Conservation (phyloP, 768 basidiomycete genomes). For the Pleurotus djamor region DNA sequence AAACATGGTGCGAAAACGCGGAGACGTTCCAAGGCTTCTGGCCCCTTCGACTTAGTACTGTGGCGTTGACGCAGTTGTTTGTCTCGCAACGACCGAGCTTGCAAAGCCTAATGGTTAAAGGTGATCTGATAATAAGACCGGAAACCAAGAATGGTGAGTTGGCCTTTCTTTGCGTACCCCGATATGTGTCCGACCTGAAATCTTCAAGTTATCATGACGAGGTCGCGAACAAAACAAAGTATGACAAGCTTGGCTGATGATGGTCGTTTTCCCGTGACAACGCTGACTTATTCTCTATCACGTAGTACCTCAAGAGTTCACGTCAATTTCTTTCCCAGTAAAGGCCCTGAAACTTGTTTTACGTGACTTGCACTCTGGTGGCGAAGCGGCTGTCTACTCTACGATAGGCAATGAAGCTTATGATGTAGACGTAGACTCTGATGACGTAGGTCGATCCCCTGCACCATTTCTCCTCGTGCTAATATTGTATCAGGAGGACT, state of each 20-base stretch:
- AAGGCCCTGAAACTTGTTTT: constrained; percentile 91
- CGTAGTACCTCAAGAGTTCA: constrained; percentile 84
- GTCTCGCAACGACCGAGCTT: constrained; percentile 63
- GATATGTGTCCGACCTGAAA: constrained; percentile 3
- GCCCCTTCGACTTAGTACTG: constrained; percentile 82
- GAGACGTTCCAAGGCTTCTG: constrained; percentile 96
- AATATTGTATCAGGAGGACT: constrained; percentile 67
- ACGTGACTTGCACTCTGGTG: constrained; percentile 78
- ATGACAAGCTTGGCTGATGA: constrained; percentile 24
- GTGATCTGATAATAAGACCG: constrained; percentile 84
- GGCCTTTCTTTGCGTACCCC: constrained; percentile 7
- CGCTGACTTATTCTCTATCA: constrained; percentile 19
- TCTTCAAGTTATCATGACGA: constrained; percentile 88
- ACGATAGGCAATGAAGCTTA: constrained; percentile 48
- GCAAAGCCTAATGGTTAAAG: constrained; percentile 75
- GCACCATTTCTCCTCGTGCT: constrained; percentile 21
- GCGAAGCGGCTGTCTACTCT: constrained; percentile 65
- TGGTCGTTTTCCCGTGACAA: constrained; percentile 11
- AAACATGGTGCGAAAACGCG: constrained; percentile 93
- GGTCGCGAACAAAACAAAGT: constrained; percentile 88
- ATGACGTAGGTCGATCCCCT: constrained; percentile 50
- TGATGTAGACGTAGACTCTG: constrained; percentile 67
- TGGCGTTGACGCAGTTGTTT: constrained; percentile 80
- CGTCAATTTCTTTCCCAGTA: constrained; percentile 82
- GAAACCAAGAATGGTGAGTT: constrained; percentile 79